Evolutionary conservation across 2,329 filamentous ascomycete genomes (phyloP).

Genomic region (Chaetomium strumarium): DNA sequence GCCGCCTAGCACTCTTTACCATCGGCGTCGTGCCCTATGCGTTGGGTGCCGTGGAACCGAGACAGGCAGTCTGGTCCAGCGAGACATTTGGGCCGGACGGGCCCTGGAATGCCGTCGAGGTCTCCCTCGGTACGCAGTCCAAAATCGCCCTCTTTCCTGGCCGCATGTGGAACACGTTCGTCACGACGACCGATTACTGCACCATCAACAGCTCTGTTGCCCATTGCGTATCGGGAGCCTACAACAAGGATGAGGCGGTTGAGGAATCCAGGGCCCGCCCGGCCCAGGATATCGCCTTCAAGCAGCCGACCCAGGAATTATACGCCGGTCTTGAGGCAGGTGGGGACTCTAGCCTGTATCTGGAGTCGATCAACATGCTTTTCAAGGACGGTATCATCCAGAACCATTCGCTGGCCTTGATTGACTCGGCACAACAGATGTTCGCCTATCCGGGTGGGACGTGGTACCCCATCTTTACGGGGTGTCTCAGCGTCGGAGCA

Average conservation of each 20-base stretch:
- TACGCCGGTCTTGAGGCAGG: background rate
- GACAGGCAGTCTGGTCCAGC: background rate
- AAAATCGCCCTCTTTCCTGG: constrained; percentile 4
- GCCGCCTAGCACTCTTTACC: background rate
- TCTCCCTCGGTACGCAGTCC: constrained; percentile 1
- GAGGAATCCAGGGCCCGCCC: background rate
- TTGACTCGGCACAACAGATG: constrained; percentile 1
- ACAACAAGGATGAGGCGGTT: background rate
- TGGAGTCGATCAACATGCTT: background rate
- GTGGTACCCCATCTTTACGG: constrained; percentile 8
- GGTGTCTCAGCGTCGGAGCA: constrained; percentile 4
- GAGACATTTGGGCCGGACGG: constrained; percentile 1
- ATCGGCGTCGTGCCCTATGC: background rate
- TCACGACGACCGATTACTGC: constrained; percentile 6
- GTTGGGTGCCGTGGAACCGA: background rate
- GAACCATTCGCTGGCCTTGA: constrained; percentile 1
- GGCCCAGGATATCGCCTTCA: background rate
- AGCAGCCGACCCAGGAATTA: background rate
- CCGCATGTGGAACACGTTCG: background rate
- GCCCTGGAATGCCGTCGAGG: constrained; percentile 11
- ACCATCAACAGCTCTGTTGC: background rate
- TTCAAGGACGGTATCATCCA: background rate
- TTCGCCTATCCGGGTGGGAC: background rate
- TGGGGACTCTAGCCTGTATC: background rate
- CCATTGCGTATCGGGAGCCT: constrained; percentile 5